These are phyloP conservation scores for Sphagnurus paluster DNA, from an alignment of 1,284 basidiomycete species.

Conservation along the genomic window DNA sequence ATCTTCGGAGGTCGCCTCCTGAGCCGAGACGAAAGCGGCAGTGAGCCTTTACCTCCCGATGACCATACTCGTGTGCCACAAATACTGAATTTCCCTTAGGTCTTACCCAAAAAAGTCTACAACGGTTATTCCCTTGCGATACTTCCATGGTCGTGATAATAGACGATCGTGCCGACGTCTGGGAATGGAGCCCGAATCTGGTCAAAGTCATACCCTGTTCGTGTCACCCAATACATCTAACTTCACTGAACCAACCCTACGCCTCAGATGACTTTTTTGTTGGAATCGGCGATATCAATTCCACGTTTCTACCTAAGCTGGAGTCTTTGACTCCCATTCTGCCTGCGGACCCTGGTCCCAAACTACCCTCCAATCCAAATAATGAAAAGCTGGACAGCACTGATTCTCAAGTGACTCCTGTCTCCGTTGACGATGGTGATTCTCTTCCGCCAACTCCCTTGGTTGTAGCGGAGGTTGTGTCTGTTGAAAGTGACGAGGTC, in stretches of 20 bases:
- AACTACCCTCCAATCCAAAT: no score
- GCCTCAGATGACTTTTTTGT: slow-evolving; percentile 91
- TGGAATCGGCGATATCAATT: slow-evolving; percentile 99
- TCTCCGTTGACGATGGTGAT: slow-evolving; percentile 2
- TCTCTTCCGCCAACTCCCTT: slow-evolving; percentile 15
- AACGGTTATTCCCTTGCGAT: slow-evolving; percentile 92
- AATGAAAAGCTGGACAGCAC: slow-evolving; percentile 1
- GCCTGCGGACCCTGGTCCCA: no score
- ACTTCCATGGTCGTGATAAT: slow-evolving; percentile 99
- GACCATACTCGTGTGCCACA: slow-evolving; percentile 1
- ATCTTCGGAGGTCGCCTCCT: slow-evolving; percentile 88
- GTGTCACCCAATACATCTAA: slow-evolving; percentile 30
- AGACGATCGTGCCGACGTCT: slow-evolving; percentile 97
- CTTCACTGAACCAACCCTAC: slow-evolving; percentile 3
- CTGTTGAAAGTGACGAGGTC: slow-evolving; percentile 36
- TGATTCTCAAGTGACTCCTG: background rate
- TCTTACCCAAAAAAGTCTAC: slow-evolving; percentile 88
- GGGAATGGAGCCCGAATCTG: slow-evolving; percentile 95
- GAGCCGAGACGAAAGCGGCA: slow-evolving; percentile 94
- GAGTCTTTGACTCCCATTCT: slow-evolving; percentile 46
- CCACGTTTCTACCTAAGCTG: slow-evolving; percentile 83
- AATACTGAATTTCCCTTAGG: slow-evolving; percentile 42
- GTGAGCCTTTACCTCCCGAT: slow-evolving; percentile 48
- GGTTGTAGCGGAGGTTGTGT: slow-evolving; percentile 29
- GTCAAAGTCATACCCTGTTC: slow-evolving; percentile 95